Base-by-base conservation (phyloP, 2,329 filamentous ascomycete species). In the Ilyonectria mors-panacis region DNA sequence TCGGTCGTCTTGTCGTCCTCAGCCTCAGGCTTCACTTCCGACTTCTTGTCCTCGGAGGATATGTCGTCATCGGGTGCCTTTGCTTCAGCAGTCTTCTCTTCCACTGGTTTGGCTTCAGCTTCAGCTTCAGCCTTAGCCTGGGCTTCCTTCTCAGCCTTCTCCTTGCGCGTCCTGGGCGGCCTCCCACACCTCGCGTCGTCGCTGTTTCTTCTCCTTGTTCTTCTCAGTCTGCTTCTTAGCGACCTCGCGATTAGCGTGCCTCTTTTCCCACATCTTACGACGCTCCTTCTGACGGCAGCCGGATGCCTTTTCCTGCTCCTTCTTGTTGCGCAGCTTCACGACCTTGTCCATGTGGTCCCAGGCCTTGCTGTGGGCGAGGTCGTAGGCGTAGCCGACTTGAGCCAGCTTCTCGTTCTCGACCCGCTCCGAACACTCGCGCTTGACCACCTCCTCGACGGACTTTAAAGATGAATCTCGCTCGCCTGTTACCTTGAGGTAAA, bases 361-460 rank as follows among this genome's bases (percentile, higher is more conserved):
- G 1, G 86, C 88, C 76, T 90, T 90, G 79, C 83, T 85, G 72
- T 91, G 88, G 0, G 88, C 88, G 6, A 90, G 73, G 71, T 91
- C 88, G 66, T 91, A 90, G 0, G 88, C 85, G 44, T 85, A 83
- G 2, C 88, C 88, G 6, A 90, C 86, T 44, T 87, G 85, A 1
- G 86, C 84, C 2, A 91, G 80, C 77, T 90, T 91, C 50, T 89
- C 87, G 55, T 89, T 89, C 67, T 87, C 84, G 1, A 71, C 61
- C 13, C 86, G 83, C 2, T 78, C 73, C 55, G 81, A 77, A 63
- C 83, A 86, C 72, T 89, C 85, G 13, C 80, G 79, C 73, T 87
- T 86, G 26, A 90, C 84, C 1, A 91, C 86, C 1, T 89, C 85
- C 70, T 90, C 88, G 17, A 89, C 80, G 0, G 87, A 87, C 10